These are phyloP conservation scores for Starmerella bombi DNA, from an alignment of 805 yeast species.

Conservation along the genomic window DNA sequence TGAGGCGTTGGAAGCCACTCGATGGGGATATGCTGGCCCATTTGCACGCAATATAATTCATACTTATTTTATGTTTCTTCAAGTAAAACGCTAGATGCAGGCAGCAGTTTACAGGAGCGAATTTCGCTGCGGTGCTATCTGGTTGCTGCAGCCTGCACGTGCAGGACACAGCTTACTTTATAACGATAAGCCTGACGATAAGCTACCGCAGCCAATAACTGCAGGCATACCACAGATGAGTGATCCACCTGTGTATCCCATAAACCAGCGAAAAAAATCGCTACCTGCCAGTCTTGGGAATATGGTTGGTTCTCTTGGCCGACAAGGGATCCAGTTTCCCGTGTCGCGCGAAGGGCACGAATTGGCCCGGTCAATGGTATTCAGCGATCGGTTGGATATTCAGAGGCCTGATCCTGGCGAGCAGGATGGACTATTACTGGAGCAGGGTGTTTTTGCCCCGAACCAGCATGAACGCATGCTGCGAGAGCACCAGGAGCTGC, in stretches of 20 bases:
- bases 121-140: too few species aligned
- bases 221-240: too few species aligned
- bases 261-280: background rate
- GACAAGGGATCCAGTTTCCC: conserved; percentile 16
- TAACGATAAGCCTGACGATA: too few species aligned
- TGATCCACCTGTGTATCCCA: background rate
- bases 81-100: too few species aligned
- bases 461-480: conserved; percentile 23
- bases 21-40: too few species aligned
- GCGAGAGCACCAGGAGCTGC: conserved; percentile 24
- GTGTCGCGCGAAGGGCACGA: conserved; percentile 8
- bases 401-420: conserved; percentile 4
- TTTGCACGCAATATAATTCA: too few species aligned
- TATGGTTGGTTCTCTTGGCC: conserved; percentile 18
- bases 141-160: too few species aligned
- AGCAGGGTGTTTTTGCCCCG: conserved; percentile 22
- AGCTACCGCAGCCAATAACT: too few species aligned
- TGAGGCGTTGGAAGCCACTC: too few species aligned
- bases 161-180: too few species aligned
- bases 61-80: too few species aligned
- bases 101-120: too few species aligned
- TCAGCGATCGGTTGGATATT: conserved; percentile 12
- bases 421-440: conserved; percentile 21
- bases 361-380: conserved; percentile 10
- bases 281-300: conserved; percentile 5